Evolutionary conservation across 164 flowering plant genomes (phyloP).

Genomic region (Stephania japonica): DNA sequence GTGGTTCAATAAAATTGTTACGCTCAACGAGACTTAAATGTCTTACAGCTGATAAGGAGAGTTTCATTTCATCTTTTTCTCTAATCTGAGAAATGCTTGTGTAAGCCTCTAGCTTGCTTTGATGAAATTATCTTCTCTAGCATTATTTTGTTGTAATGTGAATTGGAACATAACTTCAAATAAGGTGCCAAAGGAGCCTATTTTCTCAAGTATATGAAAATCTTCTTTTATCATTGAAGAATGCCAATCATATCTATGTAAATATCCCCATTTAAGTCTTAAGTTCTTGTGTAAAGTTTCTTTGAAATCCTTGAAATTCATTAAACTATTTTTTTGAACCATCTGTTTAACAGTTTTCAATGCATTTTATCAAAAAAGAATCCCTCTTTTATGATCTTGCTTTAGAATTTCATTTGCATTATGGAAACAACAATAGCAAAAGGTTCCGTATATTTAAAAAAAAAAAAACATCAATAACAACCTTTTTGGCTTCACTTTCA

Average conservation of each 20-base stretch:
- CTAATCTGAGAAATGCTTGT: background rate
- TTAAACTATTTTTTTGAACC: background rate
- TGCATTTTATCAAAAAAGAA: too few relatives aligned
- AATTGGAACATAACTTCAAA: background rate
- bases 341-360: too few relatives aligned
- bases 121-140: background rate
- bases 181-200: background rate
- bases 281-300: background rate
- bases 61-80: background rate
- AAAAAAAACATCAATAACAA: too few relatives aligned
- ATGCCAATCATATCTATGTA: background rate
- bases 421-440: too few relatives aligned
- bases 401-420: too few relatives aligned
- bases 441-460: too few relatives aligned
- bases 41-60: background rate
- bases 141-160: background rate
- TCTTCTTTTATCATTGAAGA: background rate
- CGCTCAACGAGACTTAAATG: background rate
- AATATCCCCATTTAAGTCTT: background rate
- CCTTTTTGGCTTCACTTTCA: too few relatives aligned
- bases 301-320: background rate
- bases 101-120: background rate
- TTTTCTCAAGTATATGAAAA: background rate
- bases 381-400: too few relatives aligned
- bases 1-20: background rate